These are phyloP conservation scores for Climacium dendroides DNA, from an alignment of 225 moss, liverwort and hornwort species.

Conservation along the genomic window DNA sequence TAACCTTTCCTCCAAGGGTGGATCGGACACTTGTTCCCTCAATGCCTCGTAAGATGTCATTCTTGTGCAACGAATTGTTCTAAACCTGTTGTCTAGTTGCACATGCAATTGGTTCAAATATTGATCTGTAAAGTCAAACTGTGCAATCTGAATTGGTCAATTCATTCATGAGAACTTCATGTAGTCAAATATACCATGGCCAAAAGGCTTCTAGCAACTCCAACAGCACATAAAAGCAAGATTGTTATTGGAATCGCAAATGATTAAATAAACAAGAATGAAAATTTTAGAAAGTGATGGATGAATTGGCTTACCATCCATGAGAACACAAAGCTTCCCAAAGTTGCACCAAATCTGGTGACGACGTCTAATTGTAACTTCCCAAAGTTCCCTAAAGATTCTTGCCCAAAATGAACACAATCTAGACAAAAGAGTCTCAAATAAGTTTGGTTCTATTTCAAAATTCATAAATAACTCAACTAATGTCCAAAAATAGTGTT, in stretches of 20 bases:
- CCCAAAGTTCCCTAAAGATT: not conserved
- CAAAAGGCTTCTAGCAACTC: not conserved
- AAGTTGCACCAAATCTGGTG: not conserved
- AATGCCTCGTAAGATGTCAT: too few species aligned
- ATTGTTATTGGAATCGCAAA: not conserved
- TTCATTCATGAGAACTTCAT: not conserved
- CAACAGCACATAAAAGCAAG: not conserved
- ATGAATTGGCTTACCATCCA: not conserved
- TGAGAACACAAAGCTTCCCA: not conserved
- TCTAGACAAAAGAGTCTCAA: not conserved
- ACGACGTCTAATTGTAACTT: not conserved
- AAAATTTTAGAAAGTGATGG: not conserved
- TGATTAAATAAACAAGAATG: not conserved
- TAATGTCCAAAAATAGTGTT: not conserved
- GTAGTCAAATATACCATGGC: not conserved
- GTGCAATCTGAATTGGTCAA: not conserved
- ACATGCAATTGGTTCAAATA: not conserved
- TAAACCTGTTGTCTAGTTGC: not conserved
- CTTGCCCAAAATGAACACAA: not conserved
- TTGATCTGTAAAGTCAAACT: not conserved
- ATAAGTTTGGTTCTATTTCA: too few species aligned
- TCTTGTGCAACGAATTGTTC: not conserved
- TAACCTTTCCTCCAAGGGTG: not conserved
- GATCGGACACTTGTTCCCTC: not conserved
- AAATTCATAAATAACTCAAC: not conserved